A percentile compares a stretch with the other conserved stretches of the same genome.
These are phyloP conservation scores for Lactuca saligna DNA, from an alignment of 129 eudicot genomes.

Conservation along the genomic window DNA sequence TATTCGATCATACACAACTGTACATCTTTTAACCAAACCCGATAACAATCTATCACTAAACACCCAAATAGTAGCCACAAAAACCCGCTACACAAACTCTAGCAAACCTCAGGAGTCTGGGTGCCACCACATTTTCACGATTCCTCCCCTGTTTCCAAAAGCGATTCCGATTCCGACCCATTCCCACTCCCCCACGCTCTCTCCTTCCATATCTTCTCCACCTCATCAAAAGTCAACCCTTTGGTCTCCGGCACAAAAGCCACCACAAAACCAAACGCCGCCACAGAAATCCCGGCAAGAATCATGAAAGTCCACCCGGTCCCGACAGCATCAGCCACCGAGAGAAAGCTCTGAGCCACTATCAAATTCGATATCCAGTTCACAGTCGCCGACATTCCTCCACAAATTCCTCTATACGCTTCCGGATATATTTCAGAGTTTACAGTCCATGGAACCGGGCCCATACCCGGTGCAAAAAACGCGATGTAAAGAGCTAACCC, in stretches of 20 bases:
- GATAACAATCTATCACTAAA: background rate
- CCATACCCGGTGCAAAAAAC: conserved; percentile 96
- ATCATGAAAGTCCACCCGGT: conserved; percentile 75
- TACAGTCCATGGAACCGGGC: conserved; percentile 98
- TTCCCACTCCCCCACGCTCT: conserved; percentile 51
- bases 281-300: conserved; percentile 55
- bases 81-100: conserved; percentile 25
- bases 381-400: conserved; percentile 97
- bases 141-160: conserved; percentile 40
- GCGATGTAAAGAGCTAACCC: conserved; percentile 84
- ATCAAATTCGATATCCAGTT: conserved; percentile 87
- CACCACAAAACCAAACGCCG: conserved; percentile 61
- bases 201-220: conserved; percentile 79
- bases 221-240: conserved; percentile 89
- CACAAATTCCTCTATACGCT: conserved; percentile 81
- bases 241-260: conserved; percentile 84
- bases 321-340: conserved; percentile 78
- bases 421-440: conserved; percentile 95
- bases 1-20: conserved; percentile 21
- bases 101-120: conserved; percentile 1
- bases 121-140: conserved; percentile 6
- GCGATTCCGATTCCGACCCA: conserved; percentile 40
- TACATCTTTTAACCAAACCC: conserved; percentile 29
- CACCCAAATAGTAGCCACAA: conserved; percentile 25
- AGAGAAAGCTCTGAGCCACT: conserved; percentile 82